Evolutionary conservation across 2,329 filamentous ascomycete species (phyloP).

Genomic region (Tolypocladium pustulatum): DNA sequence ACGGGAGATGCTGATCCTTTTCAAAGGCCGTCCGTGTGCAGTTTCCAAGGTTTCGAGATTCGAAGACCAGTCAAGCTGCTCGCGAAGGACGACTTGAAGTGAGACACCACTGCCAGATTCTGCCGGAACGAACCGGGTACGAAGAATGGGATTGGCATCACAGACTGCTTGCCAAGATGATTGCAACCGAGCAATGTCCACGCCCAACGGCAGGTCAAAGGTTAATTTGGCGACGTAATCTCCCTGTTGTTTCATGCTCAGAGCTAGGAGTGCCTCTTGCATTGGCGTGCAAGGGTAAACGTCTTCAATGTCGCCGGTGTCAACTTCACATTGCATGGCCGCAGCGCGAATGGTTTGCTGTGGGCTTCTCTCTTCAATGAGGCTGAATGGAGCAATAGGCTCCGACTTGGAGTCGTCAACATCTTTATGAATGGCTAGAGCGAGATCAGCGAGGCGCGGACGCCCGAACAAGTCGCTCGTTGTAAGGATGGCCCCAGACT

Average conservation of each 20-base stretch:
- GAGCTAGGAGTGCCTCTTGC: constrained; percentile 26
- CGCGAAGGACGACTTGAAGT: constrained; percentile 7
- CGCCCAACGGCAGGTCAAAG: constrained; percentile 9
- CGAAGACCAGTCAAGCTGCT: constrained; percentile 4
- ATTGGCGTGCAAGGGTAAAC: constrained; percentile 17
- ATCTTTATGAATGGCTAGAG: not conserved
- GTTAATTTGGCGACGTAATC: constrained; percentile 23
- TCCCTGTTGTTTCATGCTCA: constrained; percentile 18
- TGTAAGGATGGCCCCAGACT: not conserved
- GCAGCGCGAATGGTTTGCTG: not conserved
- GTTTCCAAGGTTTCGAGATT: not conserved
- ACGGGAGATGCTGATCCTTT: not conserved
- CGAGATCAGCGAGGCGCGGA: not conserved
- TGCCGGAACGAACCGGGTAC: constrained; percentile 19
- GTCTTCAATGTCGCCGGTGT: constrained; percentile 17
- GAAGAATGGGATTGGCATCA: constrained; percentile 17
- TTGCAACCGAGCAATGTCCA: constrained; percentile 11
- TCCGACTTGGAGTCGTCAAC: not conserved
- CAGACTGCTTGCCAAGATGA: constrained; percentile 18
- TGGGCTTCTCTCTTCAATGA: not conserved
- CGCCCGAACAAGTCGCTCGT: constrained; percentile 1
- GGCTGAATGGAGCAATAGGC: not conserved
- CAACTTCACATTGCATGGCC: not conserved
- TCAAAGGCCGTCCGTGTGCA: not conserved
- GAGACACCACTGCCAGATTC: not conserved